Evolutionary conservation across 306 rosid genomes (phyloP).

Genomic region (Comarum palustre): DNA sequence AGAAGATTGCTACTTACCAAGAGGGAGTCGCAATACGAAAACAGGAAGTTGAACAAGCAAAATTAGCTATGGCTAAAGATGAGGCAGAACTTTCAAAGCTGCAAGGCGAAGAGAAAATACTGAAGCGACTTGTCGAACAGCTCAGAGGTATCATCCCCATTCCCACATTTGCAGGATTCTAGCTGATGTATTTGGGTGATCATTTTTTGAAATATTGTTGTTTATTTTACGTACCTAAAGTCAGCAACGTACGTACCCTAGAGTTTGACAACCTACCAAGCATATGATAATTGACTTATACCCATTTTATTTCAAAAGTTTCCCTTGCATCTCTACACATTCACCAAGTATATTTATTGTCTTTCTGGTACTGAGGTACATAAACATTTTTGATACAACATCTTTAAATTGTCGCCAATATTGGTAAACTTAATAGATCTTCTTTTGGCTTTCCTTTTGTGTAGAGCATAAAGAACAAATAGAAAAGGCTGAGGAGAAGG

Average conservation of each 20-base stretch:
- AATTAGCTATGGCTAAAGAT: conserved; percentile 53
- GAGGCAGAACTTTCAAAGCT: conserved; percentile 63
- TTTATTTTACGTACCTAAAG: background rate
- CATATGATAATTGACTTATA: background rate
- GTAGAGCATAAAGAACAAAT: conserved; percentile 90
- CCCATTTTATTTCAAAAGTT: background rate
- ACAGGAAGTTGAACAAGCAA: conserved; percentile 67
- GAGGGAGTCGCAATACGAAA: conserved; percentile 69
- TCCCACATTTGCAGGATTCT: background rate
- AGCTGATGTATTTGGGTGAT: background rate
- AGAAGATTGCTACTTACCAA: conserved; percentile 67
- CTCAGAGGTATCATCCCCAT: conserved; percentile 53
- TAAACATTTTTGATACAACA: background rate
- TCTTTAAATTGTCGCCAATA: background rate
- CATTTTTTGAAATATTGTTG: background rate
- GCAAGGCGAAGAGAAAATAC: conserved; percentile 65
- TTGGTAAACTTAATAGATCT: conserved; percentile 9
- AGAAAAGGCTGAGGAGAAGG: conserved; percentile 91
- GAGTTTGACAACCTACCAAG: background rate
- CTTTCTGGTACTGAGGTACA: background rate
- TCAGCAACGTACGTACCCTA: background rate
- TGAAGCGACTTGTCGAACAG: conserved; percentile 74
- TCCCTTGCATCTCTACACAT: background rate
- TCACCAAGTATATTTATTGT: background rate
- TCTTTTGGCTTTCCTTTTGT: conserved; percentile 23